Evolutionary conservation across 495 filamentous ascomycete genomes (phyloP).

Genomic region (Podospora tetraspora): DNA sequence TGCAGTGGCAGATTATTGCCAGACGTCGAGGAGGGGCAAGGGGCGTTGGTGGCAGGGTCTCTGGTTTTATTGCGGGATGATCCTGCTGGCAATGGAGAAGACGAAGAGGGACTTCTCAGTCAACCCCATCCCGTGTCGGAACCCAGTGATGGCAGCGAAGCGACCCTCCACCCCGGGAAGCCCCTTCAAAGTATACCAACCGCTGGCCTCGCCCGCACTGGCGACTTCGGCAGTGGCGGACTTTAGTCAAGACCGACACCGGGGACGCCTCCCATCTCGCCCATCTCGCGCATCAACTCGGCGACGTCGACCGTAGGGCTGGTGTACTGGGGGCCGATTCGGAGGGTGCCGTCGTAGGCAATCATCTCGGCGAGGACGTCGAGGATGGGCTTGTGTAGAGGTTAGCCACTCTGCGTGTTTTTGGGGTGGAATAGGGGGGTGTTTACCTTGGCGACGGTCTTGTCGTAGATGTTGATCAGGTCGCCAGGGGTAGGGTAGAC

Average conservation of each 20-base stretch:
- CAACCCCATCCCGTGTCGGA: neutral
- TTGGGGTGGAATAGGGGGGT: neutral
- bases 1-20: neutral
- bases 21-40: neutral
- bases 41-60: neutral
- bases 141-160: neutral
- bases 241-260: slow-evolving; percentile 43
- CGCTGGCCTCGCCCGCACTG: neutral
- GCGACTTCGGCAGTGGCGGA: neutral
- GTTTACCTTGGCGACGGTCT: slow-evolving; percentile 83
- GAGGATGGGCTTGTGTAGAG: slow-evolving; percentile 69
- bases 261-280: slow-evolving; percentile 32
- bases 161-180: neutral
- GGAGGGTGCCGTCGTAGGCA: slow-evolving; percentile 72
- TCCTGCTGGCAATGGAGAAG: neutral
- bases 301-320: slow-evolving; percentile 28
- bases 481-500: slow-evolving; percentile 93
- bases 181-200: neutral
- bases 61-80: neutral
- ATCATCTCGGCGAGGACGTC: slow-evolving; percentile 98
- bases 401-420: slow-evolving; percentile 1
- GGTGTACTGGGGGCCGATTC: slow-evolving; percentile 51
- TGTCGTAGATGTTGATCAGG: slow-evolving; percentile 93
- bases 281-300: slow-evolving; percentile 32
- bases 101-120: neutral